These are phyloP conservation scores for Penicillium sclerotiorum DNA, from an alignment of 2,329 filamentous ascomycete species.

Conservation along the genomic window DNA sequence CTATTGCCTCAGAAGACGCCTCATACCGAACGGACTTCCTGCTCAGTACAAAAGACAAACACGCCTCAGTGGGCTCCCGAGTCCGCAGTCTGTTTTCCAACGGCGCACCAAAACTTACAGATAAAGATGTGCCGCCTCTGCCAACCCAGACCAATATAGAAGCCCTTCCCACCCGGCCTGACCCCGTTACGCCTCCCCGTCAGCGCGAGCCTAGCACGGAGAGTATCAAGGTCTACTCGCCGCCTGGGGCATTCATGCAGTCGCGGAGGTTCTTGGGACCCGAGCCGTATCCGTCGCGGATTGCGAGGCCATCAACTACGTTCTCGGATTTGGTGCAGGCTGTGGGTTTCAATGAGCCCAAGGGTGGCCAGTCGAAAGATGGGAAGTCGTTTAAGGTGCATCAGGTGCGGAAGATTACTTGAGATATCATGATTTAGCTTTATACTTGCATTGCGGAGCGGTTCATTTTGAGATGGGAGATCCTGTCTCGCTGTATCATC, in stretches of 20 bases:
- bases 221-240: constrained; percentile 52
- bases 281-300: constrained; percentile 24
- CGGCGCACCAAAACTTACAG: constrained; percentile 20
- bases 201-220: constrained; percentile 44
- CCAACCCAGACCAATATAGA: constrained; percentile 8
- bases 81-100: constrained; percentile 41
- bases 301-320: constrained; percentile 35
- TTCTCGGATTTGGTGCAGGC: constrained; percentile 43
- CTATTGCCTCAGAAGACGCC: constrained; percentile 46
- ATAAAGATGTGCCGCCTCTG: constrained; percentile 24
- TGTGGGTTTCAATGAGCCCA: constrained; percentile 31
- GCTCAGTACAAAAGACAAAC: constrained; percentile 25
- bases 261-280: constrained; percentile 29
- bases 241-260: constrained; percentile 36
- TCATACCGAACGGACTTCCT: constrained; percentile 50
- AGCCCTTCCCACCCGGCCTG: neutral
- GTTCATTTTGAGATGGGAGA: too few species aligned
- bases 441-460: too few species aligned
- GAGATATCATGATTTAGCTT: too few species aligned
- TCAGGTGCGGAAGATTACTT: constrained; percentile 9
- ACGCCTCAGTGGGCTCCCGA: constrained; percentile 32
- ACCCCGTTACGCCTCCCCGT: constrained; percentile 23
- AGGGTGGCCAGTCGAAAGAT: neutral
- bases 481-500: too few species aligned
- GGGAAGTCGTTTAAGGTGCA: constrained; percentile 29